Evolutionary conservation across 2,329 filamentous ascomycete species (phyloP).

Genomic region (Microdochium bolleyi): DNA sequence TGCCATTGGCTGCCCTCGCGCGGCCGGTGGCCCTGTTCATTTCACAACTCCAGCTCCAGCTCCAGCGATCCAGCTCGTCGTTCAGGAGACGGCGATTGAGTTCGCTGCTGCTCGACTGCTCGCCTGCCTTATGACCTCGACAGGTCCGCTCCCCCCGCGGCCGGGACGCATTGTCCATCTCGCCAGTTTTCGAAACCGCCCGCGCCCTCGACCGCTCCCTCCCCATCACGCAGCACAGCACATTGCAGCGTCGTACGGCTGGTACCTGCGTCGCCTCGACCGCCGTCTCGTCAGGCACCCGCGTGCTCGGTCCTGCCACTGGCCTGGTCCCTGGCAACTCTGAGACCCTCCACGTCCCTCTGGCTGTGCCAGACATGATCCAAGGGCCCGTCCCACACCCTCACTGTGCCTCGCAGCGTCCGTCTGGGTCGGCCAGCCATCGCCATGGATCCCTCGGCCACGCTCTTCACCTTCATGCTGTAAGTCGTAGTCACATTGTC

Average conservation of each 20-base stretch:
- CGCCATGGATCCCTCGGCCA: conserved; percentile 47
- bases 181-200: not conserved
- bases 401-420: too few species aligned
- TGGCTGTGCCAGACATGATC: too few species aligned
- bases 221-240: not conserved
- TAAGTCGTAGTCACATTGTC: conserved; percentile 37
- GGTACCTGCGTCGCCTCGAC: too few species aligned
- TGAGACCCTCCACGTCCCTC: too few species aligned
- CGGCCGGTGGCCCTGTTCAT: not conserved
- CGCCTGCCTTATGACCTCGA: not conserved
- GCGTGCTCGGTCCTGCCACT: too few species aligned
- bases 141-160: not conserved
- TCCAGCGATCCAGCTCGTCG: not conserved
- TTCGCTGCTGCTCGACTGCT: not conserved
- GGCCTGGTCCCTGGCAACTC: too few species aligned
- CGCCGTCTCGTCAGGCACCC: too few species aligned
- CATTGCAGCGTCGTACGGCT: too few species aligned
- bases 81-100: not conserved
- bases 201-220: not conserved
- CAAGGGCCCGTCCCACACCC: too few species aligned
- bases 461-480: conserved; percentile 57
- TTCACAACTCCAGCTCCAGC: not conserved
- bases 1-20: not conserved
- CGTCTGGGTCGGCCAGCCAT: too few species aligned
- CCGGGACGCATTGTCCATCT: not conserved